Percentiles rank a stretch among this genome's conserved stretches.
Evolutionary conservation across 2,329 filamentous ascomycete species (phyloP).

Genomic region (Tolypocladium tundrense): DNA sequence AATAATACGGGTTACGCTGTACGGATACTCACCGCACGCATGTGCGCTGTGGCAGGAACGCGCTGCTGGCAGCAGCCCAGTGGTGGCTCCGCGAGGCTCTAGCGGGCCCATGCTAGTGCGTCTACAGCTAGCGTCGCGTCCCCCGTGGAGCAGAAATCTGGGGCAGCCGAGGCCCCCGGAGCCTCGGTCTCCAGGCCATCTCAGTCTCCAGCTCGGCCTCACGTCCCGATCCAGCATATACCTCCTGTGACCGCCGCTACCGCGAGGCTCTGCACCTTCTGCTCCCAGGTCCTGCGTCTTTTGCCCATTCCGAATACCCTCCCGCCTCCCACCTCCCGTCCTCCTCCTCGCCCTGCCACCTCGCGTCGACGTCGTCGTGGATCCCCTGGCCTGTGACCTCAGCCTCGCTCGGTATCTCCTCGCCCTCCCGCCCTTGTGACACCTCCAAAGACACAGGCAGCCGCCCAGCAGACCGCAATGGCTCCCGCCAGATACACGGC

Average conservation of each 20-base stretch:
- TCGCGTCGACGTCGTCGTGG: not conserved
- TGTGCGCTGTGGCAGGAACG: no score
- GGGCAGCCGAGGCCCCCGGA: slow-evolving; percentile 9
- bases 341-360: not conserved
- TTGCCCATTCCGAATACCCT: not conserved
- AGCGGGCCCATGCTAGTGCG: not conserved
- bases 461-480: slow-evolving; percentile 13
- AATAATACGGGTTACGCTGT: no score
- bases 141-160: slow-evolving; percentile 4
- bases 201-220: slow-evolving; percentile 2
- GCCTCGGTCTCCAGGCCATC: slow-evolving; percentile 8
- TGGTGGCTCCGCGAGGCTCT: not conserved
- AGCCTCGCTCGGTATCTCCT: not conserved
- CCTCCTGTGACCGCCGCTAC: not conserved
- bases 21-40: no score
- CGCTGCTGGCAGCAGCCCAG: not conserved
- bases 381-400: not conserved
- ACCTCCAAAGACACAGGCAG: not conserved
- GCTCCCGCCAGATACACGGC: slow-evolving; percentile 19
- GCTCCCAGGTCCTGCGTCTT: not conserved
- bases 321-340: not conserved
- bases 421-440: not conserved
- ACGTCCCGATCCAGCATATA: slow-evolving; percentile 5
- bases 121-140: not conserved
- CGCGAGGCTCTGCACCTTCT: not conserved